These are phyloP conservation scores for Verbascum thapsus DNA, from an alignment of 257 asterid species.

Conservation along the genomic window DNA sequence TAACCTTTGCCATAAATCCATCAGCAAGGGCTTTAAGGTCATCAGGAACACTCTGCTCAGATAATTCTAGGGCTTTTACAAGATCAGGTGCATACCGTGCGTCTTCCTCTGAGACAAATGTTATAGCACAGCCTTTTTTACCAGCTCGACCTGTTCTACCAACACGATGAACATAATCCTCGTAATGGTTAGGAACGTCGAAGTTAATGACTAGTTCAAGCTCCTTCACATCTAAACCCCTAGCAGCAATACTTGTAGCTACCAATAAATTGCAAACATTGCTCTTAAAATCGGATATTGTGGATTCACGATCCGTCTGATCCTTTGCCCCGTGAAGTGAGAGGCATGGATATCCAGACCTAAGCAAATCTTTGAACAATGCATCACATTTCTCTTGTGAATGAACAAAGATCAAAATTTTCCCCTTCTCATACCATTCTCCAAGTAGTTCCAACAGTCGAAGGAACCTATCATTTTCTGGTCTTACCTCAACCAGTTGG, in stretches of 20 bases:
- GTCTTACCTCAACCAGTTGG: conserved; percentile 88
- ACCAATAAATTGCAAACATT: conserved; percentile 74
- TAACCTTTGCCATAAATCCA: conserved; percentile 76
- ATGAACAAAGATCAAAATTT: conserved; percentile 77
- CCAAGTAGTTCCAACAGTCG: conserved; percentile 79
- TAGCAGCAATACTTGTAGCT: conserved; percentile 89
- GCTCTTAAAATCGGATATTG: conserved; percentile 76
- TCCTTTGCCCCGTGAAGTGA: conserved; percentile 95
- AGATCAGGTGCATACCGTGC: conserved; percentile 86
- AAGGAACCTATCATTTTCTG: conserved; percentile 78
- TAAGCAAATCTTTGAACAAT: conserved; percentile 65
- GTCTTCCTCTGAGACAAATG: conserved; percentile 80
- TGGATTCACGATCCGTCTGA: conserved; percentile 91
- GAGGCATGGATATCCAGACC: conserved; percentile 82
- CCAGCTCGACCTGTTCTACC: conserved; percentile 97
- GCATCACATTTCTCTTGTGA: conserved; percentile 88
- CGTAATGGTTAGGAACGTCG: conserved; percentile 89
- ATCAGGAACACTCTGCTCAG: conserved; percentile 81
- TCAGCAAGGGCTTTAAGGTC: conserved; percentile 81
- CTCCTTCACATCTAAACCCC: conserved; percentile 93
- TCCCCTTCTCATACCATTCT: conserved; percentile 91
- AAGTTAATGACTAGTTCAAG: conserved; percentile 81
- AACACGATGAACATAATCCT: conserved; percentile 94
- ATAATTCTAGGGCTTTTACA: conserved; percentile 75
- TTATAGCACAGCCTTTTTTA: conserved; percentile 80